Evolutionary conservation across 208 protist genomes (phyloP), one percentile per base, ranked within the genome.

Genomic region (Leishmania braziliensis): DNA sequence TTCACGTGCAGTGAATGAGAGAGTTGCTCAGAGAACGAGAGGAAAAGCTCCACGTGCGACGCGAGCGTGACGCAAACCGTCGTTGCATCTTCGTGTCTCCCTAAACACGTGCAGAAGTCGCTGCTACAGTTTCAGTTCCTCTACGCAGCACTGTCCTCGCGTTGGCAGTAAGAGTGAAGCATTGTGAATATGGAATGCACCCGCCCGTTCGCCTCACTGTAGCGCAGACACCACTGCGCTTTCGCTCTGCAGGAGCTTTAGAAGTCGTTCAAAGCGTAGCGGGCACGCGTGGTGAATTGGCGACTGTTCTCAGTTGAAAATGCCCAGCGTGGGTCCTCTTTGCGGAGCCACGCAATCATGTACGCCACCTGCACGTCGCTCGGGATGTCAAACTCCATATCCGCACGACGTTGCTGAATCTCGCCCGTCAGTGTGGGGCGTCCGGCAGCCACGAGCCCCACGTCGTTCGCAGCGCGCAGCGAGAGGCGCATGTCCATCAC

Each of bases 261-360:
- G 76, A 94, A 98, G 70, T 98, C 95, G 68, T 93, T 97, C 54
- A 98, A 75, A 1, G 95, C 93, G 80, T 95, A 95, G 14, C 95
- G 90, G 29, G 88, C 91, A 20, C 92, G 87, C 2, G 89, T 96
- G 48, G 93, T 92, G 76, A 98, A 98, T 8, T 97, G 93, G 50
- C 92, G 88, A 50, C 89, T 96, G 82, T 98, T 98, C 68, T 98
- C 95, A 5, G 95, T 98, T 10, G 95, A 96, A 69, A 97, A 94
- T 9, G 93, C 83, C 95, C 95, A 98, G 36, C 95, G 91, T 50
- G 95, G 95, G 83, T 98, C 95, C 76, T 98, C 95, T 77, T 98
- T 98, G 75, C 95, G 90, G 77, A 97, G 87, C 93, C 95, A 98
- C 14, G 93, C 95, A 85, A 98, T 96, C 90, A 98, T 92, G 84